Base-by-base conservation (phyloP, 2,329 filamentous ascomycete genomes). In the Ascochyta rabiei region DNA sequence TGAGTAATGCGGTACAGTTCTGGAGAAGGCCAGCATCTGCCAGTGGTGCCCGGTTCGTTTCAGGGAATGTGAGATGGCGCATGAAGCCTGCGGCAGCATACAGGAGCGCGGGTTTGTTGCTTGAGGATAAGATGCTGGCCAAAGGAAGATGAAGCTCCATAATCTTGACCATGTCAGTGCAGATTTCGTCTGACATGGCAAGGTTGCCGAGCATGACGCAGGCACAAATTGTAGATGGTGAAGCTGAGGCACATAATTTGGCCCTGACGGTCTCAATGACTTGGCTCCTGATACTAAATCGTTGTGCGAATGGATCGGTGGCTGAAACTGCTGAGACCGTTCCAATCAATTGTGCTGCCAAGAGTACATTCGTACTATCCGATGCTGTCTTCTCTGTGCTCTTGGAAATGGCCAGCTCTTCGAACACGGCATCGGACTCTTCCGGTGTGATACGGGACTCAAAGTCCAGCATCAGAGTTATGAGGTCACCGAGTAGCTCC, bases 191-290 rank as follows among this genome's bases (percentile, higher is more conserved):
- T 2, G 71, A 71, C 48, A 73, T 73, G 6, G 72, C 72, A 24
- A 75, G 51, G 38, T 76, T 76, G 4, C 73, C 74, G n/a, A 76
- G 67, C 40, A 74, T 70, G 34, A 76, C 68, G 47, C 72, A 76
- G 28, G 67, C 64, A 38, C 68, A 75, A 31, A 75, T 69, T 1
- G 63, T 68, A 6, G 66, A 71, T 34, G 69, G 72, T 4, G 60
- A 59, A 41, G 51, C 53, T 31, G 60, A 42, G 15, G 60, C 57
- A 16, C 60, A 51, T 19, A 74, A 39, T 34, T 67, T 72, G 4
- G 68, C 59, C 38, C 60, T 65, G 10, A 73, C 42, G 28, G 64
- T 68, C 33, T 67, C 62, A 9, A 74, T 60, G 8, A 71, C 59
- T 7, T 66, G 63, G 41, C 64, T 72, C 28, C 57, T 53, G 34